Percentiles rank a stretch among this genome's conserved stretches.
Conservation (phyloP, 1,284 basidiomycete species). For the Singerocomus rubriflavus region DNA sequence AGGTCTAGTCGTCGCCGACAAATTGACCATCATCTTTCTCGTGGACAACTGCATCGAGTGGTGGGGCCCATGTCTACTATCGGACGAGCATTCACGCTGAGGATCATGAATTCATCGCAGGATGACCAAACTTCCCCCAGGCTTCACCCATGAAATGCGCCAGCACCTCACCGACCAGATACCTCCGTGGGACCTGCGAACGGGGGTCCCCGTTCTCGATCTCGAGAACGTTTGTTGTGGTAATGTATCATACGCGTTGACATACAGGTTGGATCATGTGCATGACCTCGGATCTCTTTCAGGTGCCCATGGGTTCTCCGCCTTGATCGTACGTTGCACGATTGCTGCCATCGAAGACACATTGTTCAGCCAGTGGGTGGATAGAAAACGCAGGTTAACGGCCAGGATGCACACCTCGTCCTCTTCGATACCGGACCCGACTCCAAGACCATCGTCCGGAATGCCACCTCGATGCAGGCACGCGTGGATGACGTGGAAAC, state of each 20-base stretch:
- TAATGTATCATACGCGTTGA: conserved; percentile 18
- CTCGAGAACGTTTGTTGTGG: conserved; percentile 79
- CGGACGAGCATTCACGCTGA: not conserved
- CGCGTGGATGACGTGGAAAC: conserved; percentile 55
- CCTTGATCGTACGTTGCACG: conserved; percentile 56
- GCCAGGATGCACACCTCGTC: conserved; percentile 45
- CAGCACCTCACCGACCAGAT: conserved; percentile 55
- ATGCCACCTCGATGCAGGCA: conserved; percentile 59
- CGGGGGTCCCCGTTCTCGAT: conserved; percentile 64
- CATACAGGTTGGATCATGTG: not conserved
- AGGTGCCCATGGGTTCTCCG: conserved; percentile 83
- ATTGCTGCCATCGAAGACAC: not conserved
- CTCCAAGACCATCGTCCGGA: conserved; percentile 65
- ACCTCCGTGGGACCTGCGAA: conserved; percentile 49
- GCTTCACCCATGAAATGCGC: conserved; percentile 69
- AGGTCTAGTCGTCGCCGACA: conserved; percentile 41
- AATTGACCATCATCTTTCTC: conserved; percentile 59
- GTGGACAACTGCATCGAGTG: conserved; percentile 81
- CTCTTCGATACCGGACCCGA: conserved; percentile 85
- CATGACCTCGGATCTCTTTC: not conserved
- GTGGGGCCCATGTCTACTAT: conserved; percentile 33
- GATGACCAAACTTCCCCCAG: conserved; percentile 75
- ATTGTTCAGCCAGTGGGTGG: not conserved
- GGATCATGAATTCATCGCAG: conserved; percentile 33
- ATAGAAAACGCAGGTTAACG: conserved; percentile 55